A percentile compares a stretch with the other conserved stretches of the same genome.
phyloP scores from a whole-genome alignment of 768 basidiomycete species.

The Clitopilus hobsonii region DNA sequence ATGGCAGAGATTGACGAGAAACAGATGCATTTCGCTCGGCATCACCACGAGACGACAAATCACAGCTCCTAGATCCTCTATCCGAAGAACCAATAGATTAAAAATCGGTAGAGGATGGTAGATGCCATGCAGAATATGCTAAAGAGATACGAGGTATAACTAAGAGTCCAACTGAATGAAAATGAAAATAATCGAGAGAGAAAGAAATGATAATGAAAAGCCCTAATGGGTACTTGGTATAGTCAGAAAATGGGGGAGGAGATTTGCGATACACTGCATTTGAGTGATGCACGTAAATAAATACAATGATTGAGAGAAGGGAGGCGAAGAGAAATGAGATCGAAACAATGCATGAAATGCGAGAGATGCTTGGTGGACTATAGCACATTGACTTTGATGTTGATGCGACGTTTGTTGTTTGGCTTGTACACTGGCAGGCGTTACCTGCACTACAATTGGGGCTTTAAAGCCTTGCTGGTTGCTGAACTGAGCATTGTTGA shows the following conservation, averaged over 20 bases:
- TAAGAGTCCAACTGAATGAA: neutral
- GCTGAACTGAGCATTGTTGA: neutral
- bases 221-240: slow-evolving; percentile 13
- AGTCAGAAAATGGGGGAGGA: slow-evolving; percentile 11
- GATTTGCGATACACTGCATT: slow-evolving; percentile 13
- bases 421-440: neutral
- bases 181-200: neutral
- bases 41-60: neutral
- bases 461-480: neutral
- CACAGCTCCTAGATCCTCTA: neutral
- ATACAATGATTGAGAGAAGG: slow-evolving; percentile 16
- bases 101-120: neutral
- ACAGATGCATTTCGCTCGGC: too few species aligned
- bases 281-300: slow-evolving; percentile 14
- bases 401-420: neutral
- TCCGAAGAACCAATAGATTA: neutral
- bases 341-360: slow-evolving; percentile 4
- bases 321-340: slow-evolving; percentile 9
- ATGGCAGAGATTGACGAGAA: neutral
- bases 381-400: slow-evolving; percentile 4
- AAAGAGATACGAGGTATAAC: neutral
- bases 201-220: neutral
- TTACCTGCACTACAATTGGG: neutral
- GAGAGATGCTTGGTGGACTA: slow-evolving; percentile 3
- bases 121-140: neutral